phyloP scores from a whole-genome alignment of 2,329 filamentous ascomycete genomes.

The Stagonosporopsis cucurbitacearum region DNA sequence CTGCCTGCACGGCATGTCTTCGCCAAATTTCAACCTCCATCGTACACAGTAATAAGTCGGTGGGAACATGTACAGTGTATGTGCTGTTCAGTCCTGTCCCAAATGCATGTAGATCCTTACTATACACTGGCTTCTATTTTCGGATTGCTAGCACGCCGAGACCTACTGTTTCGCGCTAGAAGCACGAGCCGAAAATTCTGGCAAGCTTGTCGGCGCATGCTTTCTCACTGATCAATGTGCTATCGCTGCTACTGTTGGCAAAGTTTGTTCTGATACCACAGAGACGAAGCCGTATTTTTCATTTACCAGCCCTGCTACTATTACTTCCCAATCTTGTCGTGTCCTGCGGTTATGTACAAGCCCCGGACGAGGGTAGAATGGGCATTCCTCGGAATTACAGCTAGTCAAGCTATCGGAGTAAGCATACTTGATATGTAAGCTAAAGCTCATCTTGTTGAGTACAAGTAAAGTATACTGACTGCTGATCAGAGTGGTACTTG shows the following conservation, averaged over 20 bases:
- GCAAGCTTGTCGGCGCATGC: neutral
- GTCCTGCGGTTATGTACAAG: neutral
- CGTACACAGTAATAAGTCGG: too few species aligned
- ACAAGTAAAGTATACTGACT: neutral
- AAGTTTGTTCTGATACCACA: neutral
- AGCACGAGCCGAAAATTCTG: slow-evolving; percentile 5
- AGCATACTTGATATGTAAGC: slow-evolving; percentile 24
- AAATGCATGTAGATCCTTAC: neutral
- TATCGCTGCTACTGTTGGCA: neutral
- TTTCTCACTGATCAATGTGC: neutral
- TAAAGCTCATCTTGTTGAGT: neutral
- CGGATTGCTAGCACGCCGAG: neutral
- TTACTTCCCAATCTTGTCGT: neutral
- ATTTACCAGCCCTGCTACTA: neutral
- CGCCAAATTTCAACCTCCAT: neutral
- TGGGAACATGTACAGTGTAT: neutral
- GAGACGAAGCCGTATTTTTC: neutral
- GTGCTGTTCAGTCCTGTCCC: neutral
- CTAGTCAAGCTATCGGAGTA: slow-evolving; percentile 20
- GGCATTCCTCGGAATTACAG: slow-evolving; percentile 24
- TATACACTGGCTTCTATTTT: neutral
- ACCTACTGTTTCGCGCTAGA: slow-evolving; percentile 7
- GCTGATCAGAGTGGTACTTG: slow-evolving; percentile 13
- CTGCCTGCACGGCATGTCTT: neutral
- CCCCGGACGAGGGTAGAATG: slow-evolving; percentile 16